Conservation (phyloP, 192 early-diverging fungal species). For the Coemansia sp. region DNA sequence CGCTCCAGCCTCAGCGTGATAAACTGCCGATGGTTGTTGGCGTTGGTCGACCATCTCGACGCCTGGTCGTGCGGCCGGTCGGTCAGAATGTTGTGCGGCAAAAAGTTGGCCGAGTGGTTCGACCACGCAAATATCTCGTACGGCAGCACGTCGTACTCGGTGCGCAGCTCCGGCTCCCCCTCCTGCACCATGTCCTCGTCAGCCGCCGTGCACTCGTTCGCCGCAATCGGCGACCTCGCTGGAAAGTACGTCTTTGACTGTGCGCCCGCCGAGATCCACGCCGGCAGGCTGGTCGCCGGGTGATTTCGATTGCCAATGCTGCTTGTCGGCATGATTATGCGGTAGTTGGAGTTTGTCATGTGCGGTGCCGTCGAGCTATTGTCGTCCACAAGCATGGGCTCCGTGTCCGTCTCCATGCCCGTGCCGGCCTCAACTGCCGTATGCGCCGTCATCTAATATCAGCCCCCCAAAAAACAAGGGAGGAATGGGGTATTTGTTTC, state of each 20-base stretch:
- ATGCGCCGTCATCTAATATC: no score
- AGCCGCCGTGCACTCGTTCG: not conserved
- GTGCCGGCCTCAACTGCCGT: no score
- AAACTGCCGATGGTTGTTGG: conserved; percentile 88
- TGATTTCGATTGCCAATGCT: not conserved
- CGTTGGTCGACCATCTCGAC: conserved; percentile 85
- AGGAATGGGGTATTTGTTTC: no score
- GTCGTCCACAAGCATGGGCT: not conserved
- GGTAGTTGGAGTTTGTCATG: conserved; percentile 50
- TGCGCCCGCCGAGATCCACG: conserved; percentile 23
- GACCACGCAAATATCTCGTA: conserved; percentile 75
- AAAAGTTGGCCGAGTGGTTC: conserved; percentile 77
- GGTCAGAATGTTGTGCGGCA: conserved; percentile 77
- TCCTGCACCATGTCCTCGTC: not conserved
- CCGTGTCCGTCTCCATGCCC: not conserved
- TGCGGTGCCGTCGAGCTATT: conserved; percentile 21
- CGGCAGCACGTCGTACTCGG: conserved; percentile 45
- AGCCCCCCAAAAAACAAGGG: no score
- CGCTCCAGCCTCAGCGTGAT: conserved; percentile 84
- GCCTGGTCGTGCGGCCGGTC: conserved; percentile 84
- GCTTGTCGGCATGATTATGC: conserved; percentile 25
- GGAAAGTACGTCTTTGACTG: conserved; percentile 30
- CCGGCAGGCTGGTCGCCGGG: conserved; percentile 8
- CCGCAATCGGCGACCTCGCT: conserved; percentile 15
- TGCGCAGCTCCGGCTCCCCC: conserved; percentile 29